Evolutionary conservation across 352 stramenopile species (phyloP), one percentile per base, ranked within the genome.

Genomic region (Phytopythium delawarense): DNA sequence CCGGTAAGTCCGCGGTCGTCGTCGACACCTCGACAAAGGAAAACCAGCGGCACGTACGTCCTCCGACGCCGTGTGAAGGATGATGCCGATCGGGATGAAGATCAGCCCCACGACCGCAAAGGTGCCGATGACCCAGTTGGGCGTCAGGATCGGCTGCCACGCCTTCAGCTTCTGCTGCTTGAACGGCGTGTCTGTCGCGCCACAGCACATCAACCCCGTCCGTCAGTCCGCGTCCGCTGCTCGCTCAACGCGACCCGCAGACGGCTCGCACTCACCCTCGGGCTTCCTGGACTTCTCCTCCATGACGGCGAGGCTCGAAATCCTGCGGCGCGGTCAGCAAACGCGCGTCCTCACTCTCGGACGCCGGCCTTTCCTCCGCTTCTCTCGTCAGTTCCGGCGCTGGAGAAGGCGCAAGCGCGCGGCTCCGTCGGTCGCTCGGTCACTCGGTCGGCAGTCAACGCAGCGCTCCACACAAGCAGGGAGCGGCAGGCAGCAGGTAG

Each of bases 71-170:
- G 78, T 90, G 76, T 91, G 78, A 25, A 98, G 72, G 40, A 94
- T 75, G 63, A 96, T 83, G 84, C 96, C 96, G 58, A 98, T 86
- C 21, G 94, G 94, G 69, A 99, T 93, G 64, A 99, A 98, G 66
- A 98, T 92, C 23, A 98, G 73, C 2, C 91, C 94, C 30, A 99
- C 87, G 54, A 98, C 69, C 42, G 98, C 74, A 64, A 98, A 98
- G 20, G 93, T 84, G 59, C 75, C 81, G 66, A 99, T 98, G 62
- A 99, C 92, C 88, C 89, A 98, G 61, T 87, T 94, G 46, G 98
- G 96, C 73, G 97, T 98, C 30, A 99, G 74, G 55, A 99, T 97
- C 11, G 97, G 96, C 80, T 98, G 91, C 95, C 97, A 99, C 40
- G 96, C 88, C 66, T 96, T 94, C 62, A 95, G 79, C 75, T 91